These are phyloP conservation scores for Cladosporium velox DNA, from an alignment of 2,329 filamentous ascomycete species.

Conservation along the genomic window DNA sequence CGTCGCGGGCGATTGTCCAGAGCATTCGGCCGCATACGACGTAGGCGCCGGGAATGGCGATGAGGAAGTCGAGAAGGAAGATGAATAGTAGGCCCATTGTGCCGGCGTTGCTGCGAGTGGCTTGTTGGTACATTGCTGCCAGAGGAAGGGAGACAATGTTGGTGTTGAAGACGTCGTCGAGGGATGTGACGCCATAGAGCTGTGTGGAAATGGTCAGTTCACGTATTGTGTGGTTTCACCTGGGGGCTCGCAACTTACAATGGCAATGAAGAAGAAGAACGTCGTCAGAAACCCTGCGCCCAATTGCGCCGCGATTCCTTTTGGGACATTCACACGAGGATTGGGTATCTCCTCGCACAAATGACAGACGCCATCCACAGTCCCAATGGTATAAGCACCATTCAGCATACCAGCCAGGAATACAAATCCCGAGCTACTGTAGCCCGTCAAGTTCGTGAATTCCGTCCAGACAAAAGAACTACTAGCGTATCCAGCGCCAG, in stretches of 20 bases:
- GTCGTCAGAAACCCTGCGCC: constrained; percentile 55
- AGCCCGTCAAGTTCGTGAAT: constrained; percentile 47
- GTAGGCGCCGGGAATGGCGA: constrained; percentile 58
- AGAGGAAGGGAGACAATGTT: constrained; percentile 54
- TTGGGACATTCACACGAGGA: constrained; percentile 56
- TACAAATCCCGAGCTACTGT: constrained; percentile 56
- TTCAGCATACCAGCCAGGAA: constrained; percentile 67
- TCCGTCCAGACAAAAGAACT: constrained; percentile 46
- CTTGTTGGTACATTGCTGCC: constrained; percentile 63
- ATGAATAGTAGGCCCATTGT: constrained; percentile 52
- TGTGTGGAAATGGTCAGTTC: constrained; percentile 13
- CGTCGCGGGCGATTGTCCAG: constrained; percentile 61
- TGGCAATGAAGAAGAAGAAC: constrained; percentile 44
- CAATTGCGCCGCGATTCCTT: constrained; percentile 55
- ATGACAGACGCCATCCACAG: constrained; percentile 64
- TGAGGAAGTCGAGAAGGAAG: constrained; percentile 50
- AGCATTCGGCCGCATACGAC: constrained; percentile 64
- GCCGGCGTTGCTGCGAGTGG: constrained; percentile 44
- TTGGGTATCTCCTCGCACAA: constrained; percentile 64
- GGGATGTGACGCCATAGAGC: constrained; percentile 61
- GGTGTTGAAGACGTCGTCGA: constrained; percentile 55
- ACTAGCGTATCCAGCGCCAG: constrained; percentile 44
- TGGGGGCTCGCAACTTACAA: constrained; percentile 23
- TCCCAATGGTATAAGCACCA: constrained; percentile 66
- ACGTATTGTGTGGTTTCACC: no score